Evolutionary conservation across 208 protist genomes (phyloP), one percentile per base, ranked within the genome.

Genomic region (Trypanosoma cruzi): DNA sequence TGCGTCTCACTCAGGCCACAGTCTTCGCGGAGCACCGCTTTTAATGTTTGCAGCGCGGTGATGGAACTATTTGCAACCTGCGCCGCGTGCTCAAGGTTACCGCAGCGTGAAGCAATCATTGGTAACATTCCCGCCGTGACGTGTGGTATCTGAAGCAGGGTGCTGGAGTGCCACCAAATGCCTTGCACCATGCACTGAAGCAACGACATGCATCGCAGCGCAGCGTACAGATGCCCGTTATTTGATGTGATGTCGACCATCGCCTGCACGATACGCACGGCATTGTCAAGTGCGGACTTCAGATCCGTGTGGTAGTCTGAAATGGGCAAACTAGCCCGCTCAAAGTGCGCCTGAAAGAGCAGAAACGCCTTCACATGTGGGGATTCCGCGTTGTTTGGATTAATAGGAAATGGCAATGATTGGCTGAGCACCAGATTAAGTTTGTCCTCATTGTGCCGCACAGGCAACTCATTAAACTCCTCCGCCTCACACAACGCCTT

Each of bases 391-490:
- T 90, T 68, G 16, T 75, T 24, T 52, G 79, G 65, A 52, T 92
- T 85, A 20, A 97, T 85, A 29, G 82, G 57, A 60, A 96, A 77
- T 36, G 86, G 91, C 37, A 96, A 64, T 24, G 71, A 56, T 20
- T 87, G 70, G 53, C 85, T 80, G 14, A 98, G 85, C 36, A 86
- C 77, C 64, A 95, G 53, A 77, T 99, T 99, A 7, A 99, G 74
- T 59, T 96, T 86, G 73, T 99, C 99, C 75, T 99, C 99, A 81
- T 99, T 99, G 83, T 99, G 99, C 24, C 99, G 89, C 36, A 99
- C 96, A n/a, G 94, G 97, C 24, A 98, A 66, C 72, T 97, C 93
- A 55, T 83, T 89, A 81, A 99, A 99, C 82, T 99, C 99, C 29
- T 95, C 65, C 8, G 97, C 89, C 55, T 98, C 84, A 71, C 85